Evolutionary conservation across 495 filamentous ascomycete genomes (phyloP).

Genomic region (Cercophora sp.): DNA sequence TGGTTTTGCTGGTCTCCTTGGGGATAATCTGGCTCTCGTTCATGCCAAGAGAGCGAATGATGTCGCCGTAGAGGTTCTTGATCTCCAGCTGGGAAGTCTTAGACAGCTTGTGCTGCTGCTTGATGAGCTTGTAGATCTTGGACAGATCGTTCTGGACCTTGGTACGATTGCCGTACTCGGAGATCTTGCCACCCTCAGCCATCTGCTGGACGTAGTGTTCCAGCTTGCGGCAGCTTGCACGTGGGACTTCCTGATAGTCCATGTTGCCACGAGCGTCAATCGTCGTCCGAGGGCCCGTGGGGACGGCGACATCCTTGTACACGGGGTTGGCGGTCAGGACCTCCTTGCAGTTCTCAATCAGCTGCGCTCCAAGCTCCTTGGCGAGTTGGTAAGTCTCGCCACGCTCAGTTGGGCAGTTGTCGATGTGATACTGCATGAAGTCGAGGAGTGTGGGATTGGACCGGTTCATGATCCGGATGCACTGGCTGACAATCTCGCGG

Average conservation of each 20-base stretch:
- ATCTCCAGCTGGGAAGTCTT: constrained; percentile 94
- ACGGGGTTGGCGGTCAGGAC: constrained; percentile 76
- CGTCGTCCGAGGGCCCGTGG: constrained; percentile 85
- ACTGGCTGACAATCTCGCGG: constrained; percentile 95
- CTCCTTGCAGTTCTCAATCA: constrained; percentile 97
- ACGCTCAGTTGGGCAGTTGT: constrained; percentile 93
- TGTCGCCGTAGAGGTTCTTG: constrained; percentile 87
- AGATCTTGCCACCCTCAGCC: constrained; percentile 96
- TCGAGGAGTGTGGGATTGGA: constrained; percentile 93
- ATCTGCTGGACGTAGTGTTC: constrained; percentile 99
- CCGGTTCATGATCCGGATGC: constrained; percentile 98
- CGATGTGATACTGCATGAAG: constrained; percentile 99
- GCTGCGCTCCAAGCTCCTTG: constrained; percentile 88
- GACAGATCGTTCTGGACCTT: constrained; percentile 96
- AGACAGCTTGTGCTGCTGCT: constrained; percentile 92
- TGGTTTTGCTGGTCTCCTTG: constrained; percentile 62
- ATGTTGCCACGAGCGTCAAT: constrained; percentile 88
- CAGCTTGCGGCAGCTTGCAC: constrained; percentile 87
- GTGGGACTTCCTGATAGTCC: constrained; percentile 81
- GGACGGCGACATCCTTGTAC: constrained; percentile 92
- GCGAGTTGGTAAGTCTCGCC: constrained; percentile 97
- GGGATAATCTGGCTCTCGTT: constrained; percentile 96
- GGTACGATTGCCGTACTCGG: constrained; percentile 94
- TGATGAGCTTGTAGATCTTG: constrained; percentile 94
- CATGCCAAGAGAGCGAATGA: constrained; percentile 89